phyloP scores from a whole-genome alignment of 164 flowering plant species.

The Liquidambar formosana region DNA sequence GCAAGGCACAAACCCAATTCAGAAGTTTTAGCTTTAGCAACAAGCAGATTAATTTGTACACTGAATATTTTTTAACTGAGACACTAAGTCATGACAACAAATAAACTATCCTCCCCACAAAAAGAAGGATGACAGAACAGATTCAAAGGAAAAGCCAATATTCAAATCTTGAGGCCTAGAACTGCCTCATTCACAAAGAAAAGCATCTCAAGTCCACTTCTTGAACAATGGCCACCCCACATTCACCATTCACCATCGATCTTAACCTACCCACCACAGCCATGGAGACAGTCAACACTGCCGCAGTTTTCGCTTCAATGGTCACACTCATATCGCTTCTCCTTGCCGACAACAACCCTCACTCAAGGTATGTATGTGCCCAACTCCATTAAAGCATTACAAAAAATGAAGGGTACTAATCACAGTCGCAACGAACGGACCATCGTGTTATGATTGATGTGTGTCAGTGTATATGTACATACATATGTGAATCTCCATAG shows the following conservation, averaged over 20 bases:
- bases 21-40: no score
- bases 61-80: no score
- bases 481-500: background rate
- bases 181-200: conserved; percentile 23
- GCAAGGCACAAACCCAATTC: no score
- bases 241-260: conserved; percentile 5
- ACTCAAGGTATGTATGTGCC: conserved; percentile 17
- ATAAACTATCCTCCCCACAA: no score
- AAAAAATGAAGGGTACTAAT: no score
- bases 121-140: no score
- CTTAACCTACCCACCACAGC: background rate
- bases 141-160: no score
- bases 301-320: background rate
- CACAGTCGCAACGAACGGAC: no score
- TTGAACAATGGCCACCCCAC: conserved; percentile 3
- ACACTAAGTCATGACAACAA: no score
- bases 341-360: conserved; percentile 11
- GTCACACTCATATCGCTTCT: conserved; percentile 1
- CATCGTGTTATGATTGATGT: background rate
- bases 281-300: conserved; percentile 2
- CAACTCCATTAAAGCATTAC: no score
- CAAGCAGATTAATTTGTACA: no score
- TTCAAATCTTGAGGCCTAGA: background rate
- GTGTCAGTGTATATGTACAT: no score
- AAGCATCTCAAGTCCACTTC: conserved; percentile 24